Base-by-base conservation (phyloP, 2,329 filamentous ascomycete species). In the Aspergillus ibericus region DNA sequence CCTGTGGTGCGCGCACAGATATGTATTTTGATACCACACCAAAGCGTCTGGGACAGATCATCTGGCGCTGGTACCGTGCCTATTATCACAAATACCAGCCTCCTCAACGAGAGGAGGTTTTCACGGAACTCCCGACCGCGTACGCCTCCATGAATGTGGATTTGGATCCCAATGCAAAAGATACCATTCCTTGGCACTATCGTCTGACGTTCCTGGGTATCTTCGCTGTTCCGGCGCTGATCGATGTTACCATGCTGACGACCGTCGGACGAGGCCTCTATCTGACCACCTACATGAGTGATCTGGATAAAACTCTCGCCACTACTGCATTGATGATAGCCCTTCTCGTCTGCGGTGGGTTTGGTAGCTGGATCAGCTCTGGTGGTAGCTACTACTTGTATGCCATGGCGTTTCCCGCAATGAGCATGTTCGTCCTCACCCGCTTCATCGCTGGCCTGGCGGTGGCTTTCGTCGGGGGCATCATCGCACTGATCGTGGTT, bases 351-450 rank as follows among this genome's bases (percentile, higher is more conserved):
- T 85, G 83, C 10, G 84, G 84, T 40, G 85, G 81, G 4, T 82
- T 86, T 53, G 85, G 84, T 18, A 85, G 83, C 12, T 87, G 83
- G 84, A 85, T 87, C 35, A 83, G 83, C 15, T 84, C 83, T 52
- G 83, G 83, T 18, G 85, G 85, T 3, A 83, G 82, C 44, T 88
- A 86, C 68, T 88, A 87, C 62, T 77, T 87, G 5, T 76, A 80
- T 46, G 81, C 79, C 0, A 82, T 82, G 80, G 81, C 81, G 2
- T 83, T 83, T 59, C 78, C 80, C 1, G 80, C 80, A 3, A 80
- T 81, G 59, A 82, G 82, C 62, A 81, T 82, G 78, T 83, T 82
- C 59, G 77, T 83, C 13, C 71, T 83, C 44, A 81, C 78, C 9
- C 77, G 81, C 2, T 67, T 81, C 22, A 76, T 81, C 40, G 78